A percentile compares a stretch with the other conserved stretches of the same genome.
Conservation (phyloP, 352 stramenopile species). For the Thraustochytrium sp. region DNA sequence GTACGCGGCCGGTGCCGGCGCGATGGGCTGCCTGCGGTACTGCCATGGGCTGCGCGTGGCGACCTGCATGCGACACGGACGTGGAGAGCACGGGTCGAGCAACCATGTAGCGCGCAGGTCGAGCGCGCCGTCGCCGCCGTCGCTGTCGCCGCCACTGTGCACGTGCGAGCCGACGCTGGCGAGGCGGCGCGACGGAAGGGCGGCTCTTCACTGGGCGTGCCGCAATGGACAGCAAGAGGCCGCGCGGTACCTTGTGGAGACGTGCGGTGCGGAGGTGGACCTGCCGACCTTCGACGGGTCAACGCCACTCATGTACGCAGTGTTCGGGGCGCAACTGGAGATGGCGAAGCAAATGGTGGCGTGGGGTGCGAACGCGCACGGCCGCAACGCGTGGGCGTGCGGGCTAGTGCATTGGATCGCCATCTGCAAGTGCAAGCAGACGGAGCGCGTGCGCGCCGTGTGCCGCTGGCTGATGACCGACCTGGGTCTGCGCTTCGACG, state of each 20-base stretch:
- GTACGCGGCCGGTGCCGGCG: constrained; percentile 21
- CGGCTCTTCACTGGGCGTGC: constrained; percentile 27
- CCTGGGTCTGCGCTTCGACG: background rate
- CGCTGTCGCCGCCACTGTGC: no score
- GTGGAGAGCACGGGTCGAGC: background rate
- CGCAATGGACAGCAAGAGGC: background rate
- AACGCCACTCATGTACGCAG: constrained; percentile 28
- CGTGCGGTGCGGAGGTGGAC: background rate
- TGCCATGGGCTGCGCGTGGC: background rate
- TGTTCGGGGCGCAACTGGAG: background rate
- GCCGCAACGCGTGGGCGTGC: constrained; percentile 17
- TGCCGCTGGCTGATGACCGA: background rate
- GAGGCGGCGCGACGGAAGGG: constrained; percentile 12
- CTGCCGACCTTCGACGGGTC: constrained; percentile 31
- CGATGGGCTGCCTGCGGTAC: background rate
- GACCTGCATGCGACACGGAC: background rate
- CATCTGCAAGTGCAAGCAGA: background rate
- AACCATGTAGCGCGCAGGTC: no score
- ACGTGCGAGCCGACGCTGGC: background rate
- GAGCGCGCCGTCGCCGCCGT: no score
- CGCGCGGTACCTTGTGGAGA: constrained; percentile 15
- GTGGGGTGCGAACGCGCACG: background rate
- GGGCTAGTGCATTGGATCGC: constrained; percentile 22
- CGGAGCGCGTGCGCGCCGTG: background rate
- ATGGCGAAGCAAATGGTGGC: background rate